Evolutionary conservation across 495 filamentous ascomycete species (phyloP), one percentile per base, ranked within the genome.

Genomic region (Podospora tetraspora): DNA sequence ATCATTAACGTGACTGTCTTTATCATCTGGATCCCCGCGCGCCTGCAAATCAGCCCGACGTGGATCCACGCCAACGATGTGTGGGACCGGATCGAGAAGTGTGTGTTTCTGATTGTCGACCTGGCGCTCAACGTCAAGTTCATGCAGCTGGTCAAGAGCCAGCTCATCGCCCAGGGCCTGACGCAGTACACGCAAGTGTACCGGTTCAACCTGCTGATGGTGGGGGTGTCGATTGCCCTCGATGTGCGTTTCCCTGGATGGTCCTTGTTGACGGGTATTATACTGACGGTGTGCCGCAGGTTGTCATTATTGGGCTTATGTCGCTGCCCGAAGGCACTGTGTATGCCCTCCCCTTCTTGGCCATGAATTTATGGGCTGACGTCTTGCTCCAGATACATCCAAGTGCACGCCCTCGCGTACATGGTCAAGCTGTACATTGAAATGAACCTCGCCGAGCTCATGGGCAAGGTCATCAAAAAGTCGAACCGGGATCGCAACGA

Each of bases 341-440:
- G 73, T 79, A 73, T 66, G 75, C 24, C 7, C 16, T 2, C 3
- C 21, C 10, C n/a, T 6, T 52, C 12, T 43, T 8, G 0, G 6
- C 12, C 6, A 32, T 5, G 30, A 27, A 27, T 27, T 27, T 5
- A 4, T 27, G 3, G 27, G 25, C 57, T 21, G 21, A 32, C n/a
- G 1, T 16, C 56, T 27, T 27, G 27, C 0, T 4, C 8, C 59
- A 78, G 79, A n/a, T 86, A 84, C 73, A 74, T 85, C 64, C 82
- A 85, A 76, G 81, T 83, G 69, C 83, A 85, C 59, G 82, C 83
- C 1, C 71, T 85, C n/a, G 75, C 78, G 12, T 85, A 81, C 68
- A 79, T 82, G 57, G 71, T 81, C 62, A 86, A 86, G 62, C 77
- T 85, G 22, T 76, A 83, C 73, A 83, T 86, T 73, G 84, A 85